These are phyloP conservation scores for Penicillium goetzii DNA, from an alignment of 495 filamentous ascomycete species.

Conservation along the genomic window DNA sequence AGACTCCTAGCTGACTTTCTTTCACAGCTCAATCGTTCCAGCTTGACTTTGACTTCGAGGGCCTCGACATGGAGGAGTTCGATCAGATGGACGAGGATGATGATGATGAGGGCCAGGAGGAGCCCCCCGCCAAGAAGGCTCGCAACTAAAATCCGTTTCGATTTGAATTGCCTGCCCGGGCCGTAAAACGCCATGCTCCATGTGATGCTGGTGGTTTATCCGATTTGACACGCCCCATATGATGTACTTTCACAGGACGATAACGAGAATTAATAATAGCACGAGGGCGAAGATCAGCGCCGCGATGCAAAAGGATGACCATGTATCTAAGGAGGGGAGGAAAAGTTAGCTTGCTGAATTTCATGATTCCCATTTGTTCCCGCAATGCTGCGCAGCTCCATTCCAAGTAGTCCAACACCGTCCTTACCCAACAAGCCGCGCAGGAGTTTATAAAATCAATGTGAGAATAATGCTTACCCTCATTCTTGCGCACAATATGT, in stretches of 20 bases:
- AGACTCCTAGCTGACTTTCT: slow-evolving; percentile 18
- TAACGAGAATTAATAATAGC: slow-evolving; percentile 74
- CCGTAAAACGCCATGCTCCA: slow-evolving; percentile 28
- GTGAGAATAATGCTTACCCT: slow-evolving; percentile 62
- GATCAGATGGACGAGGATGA: slow-evolving; percentile 39
- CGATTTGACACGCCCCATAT: slow-evolving; percentile 22
- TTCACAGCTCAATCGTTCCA: slow-evolving; percentile 41
- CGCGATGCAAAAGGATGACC: slow-evolving; percentile 91
- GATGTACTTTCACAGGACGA: slow-evolving; percentile 55
- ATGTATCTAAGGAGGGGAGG: slow-evolving; percentile 58
- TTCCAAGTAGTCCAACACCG: neutral
- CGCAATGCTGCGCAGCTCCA: slow-evolving; percentile 1
- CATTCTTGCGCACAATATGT: slow-evolving; percentile 85
- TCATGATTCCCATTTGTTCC: slow-evolving; percentile 24
- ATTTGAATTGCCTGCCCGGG: slow-evolving; percentile 14
- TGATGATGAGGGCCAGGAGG: slow-evolving; percentile 39
- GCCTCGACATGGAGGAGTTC: slow-evolving; percentile 40
- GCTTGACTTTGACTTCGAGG: slow-evolving; percentile 32
- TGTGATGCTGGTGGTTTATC: slow-evolving; percentile 26
- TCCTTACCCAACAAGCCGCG: neutral
- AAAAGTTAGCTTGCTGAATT: slow-evolving; percentile 36
- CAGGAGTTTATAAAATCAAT: neutral
- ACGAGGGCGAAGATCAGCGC: slow-evolving; percentile 84
- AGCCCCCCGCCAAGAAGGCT: slow-evolving; percentile 50
- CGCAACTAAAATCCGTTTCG: slow-evolving; percentile 31